phyloP scores from a whole-genome alignment of 2,329 filamentous ascomycete species.

The Aspergillus costaricaensis region DNA sequence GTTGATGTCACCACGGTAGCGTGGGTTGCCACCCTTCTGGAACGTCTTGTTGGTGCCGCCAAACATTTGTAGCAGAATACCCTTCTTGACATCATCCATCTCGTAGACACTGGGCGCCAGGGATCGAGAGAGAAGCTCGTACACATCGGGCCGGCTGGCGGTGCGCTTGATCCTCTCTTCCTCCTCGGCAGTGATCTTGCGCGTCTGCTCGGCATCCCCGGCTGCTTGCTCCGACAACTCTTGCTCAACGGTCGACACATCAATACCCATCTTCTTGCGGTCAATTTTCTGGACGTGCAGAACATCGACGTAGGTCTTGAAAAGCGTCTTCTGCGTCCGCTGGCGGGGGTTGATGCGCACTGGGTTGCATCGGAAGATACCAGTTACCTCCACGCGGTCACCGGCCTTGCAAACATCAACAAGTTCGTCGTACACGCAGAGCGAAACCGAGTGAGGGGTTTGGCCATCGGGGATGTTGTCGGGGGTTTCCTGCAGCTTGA shows the following conservation, averaged over 20 bases:
- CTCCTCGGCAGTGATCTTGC: slow-evolving; percentile 82
- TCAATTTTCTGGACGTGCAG: slow-evolving; percentile 96
- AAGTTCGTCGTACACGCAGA: slow-evolving; percentile 94
- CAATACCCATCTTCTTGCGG: slow-evolving; percentile 89
- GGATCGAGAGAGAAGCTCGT: slow-evolving; percentile 86
- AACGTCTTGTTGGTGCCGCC: slow-evolving; percentile 98
- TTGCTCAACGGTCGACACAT: slow-evolving; percentile 82
- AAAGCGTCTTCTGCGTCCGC: slow-evolving; percentile 87
- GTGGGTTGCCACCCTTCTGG: slow-evolving; percentile 91
- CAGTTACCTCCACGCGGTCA: slow-evolving; percentile 92
- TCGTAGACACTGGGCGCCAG: slow-evolving; percentile 95
- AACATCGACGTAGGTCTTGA: slow-evolving; percentile 97
- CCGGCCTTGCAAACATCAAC: slow-evolving; percentile 98
- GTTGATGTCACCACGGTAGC: slow-evolving; percentile 97
- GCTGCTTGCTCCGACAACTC: slow-evolving; percentile 72
- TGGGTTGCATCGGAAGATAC: slow-evolving; percentile 93
- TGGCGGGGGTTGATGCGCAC: slow-evolving; percentile 93
- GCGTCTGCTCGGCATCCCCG: slow-evolving; percentile 76
- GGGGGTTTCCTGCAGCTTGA: slow-evolving; percentile 96
- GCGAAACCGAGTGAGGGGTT: slow-evolving; percentile 93
- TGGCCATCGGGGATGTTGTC: slow-evolving; percentile 93
- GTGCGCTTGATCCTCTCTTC: slow-evolving; percentile 84
- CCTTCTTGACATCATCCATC: slow-evolving; percentile 98
- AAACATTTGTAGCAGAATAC: slow-evolving; percentile 93
- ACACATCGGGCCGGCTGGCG: slow-evolving; percentile 79